Base-by-base conservation (phyloP, 352 stramenopile genomes). In the Phytophthora ohioensis region DNA sequence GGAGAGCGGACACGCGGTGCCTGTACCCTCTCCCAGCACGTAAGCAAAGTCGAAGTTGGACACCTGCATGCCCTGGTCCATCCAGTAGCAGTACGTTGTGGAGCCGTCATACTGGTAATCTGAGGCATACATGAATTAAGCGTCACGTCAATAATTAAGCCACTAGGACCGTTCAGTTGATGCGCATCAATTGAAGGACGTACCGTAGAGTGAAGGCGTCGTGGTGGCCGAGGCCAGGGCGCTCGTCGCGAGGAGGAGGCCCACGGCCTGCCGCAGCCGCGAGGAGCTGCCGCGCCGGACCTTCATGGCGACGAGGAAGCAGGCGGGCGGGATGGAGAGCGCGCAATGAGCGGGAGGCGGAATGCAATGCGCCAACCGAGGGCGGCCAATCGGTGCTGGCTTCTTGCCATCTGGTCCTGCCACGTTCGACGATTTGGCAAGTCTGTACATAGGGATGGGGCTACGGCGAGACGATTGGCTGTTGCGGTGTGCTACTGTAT, bases 41-140 rank as follows among this genome's bases (percentile, higher is more conserved):
- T 92, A 91, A 54, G 84, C 81, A 10, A 87, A 90, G 65, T 94
- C 85, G 56, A 91, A 78, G 62, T 86, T 90, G 61, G 76, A 74
- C 54, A 94, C 81, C 43, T 84, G 73, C 72, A 94, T 78, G 39
- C 84, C 83, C 68, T 94, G 87, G 64, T 91, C 73, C 65, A 94
- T 75, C 75, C 78, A 88, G 75, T 91, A 92, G 82, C 87, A 94
- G 63, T 92, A 92, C n/a, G 84, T 91, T 57, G 86, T 91, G 56
- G 78, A 77, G 61, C 82, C 84, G 58, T 92, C 83, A 42, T 91
- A 92, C 57, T 85, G 39, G 69, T 93, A 93, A 62, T 93, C 86
- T 92, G 34, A 11, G 31, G 12, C 27, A 62, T 31, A 27, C 11
- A 11, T 43, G 7, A 27, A 27, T 27, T 27, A 27, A 27, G 30